Evolutionary conservation across 495 filamentous ascomycete genomes (phyloP), one percentile per base, ranked within the genome.

Genomic region (Apodospora peruviana): DNA sequence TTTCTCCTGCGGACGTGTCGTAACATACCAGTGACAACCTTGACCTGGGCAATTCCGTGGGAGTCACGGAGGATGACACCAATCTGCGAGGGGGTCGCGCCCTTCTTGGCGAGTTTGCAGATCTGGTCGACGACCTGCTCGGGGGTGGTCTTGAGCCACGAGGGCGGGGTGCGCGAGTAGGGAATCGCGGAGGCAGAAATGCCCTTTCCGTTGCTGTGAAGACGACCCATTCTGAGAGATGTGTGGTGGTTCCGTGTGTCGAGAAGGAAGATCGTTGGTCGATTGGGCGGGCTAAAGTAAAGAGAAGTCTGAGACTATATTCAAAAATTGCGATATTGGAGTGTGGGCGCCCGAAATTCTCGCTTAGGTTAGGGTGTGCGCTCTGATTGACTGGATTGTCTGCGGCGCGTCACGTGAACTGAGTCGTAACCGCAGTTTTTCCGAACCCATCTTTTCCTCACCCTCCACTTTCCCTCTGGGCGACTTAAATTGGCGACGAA

Each of bases 181-280:
- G 94, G 94, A 75, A 96, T 79, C 60, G 94, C 89, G 49, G 88
- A 94, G 75, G 86, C 75, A 46, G 88, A 86, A 71, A 97, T 97
- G 72, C 94, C 94, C 85, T 99, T 99, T 77, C 94, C 93, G 65
- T 95, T 96, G 80, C 80, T 86, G 87, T 99, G 94, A 81, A 98
- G 84, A 76, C 93, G 85, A 85, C 91, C 91, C 91, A 96, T 96
- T 67, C 67, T 86, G 75, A 62, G 61, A 61, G 75, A 61, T 68
- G 61, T 54, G 55, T 62, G 58, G 50, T 54, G 55, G 55, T 64
- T 58, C 45, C 5, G 16, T 10, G 18, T 56, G 59, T 60, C 51
- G 53, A 45, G 53, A 44, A 52, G 35, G 56, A 47, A 52, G n/a
- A 47, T 63, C 55, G 63, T 58, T 60, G 52, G 58, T 27, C 42